A percentile compares a stretch with the other conserved stretches of the same genome.
Evolutionary conservation across 345 rosid species (phyloP).

Genomic region (Linum lewisii): DNA sequence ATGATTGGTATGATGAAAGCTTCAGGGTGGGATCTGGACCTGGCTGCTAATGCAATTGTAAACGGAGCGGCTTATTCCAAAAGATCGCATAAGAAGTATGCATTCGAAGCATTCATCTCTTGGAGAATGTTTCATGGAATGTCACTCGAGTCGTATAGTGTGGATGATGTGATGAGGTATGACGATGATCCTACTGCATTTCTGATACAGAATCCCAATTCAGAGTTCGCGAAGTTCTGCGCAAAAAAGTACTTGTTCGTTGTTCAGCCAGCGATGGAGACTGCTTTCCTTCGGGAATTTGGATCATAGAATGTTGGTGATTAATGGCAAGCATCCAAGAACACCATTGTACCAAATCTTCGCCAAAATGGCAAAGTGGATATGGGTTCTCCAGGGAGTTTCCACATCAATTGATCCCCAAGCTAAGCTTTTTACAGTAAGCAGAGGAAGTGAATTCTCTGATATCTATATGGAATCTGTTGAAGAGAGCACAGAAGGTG

Average conservation of each 20-base stretch:
- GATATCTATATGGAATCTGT: conserved; percentile 38
- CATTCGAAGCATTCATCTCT: conserved; percentile 53
- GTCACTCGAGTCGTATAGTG: conserved; percentile 23
- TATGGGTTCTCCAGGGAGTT: conserved; percentile 42
- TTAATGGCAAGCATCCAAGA: conserved; percentile 49
- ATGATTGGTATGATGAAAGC: conserved; percentile 58
- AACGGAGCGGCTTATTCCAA: conserved; percentile 31
- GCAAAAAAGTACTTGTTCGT: conserved; percentile 39
- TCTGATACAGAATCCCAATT: conserved; percentile 33
- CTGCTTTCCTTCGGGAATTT: conserved; percentile 53
- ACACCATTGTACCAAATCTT: conserved; percentile 48
- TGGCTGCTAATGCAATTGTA: conserved; percentile 38
- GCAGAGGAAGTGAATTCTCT: conserved; percentile 38
- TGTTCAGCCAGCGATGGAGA: conserved; percentile 53
- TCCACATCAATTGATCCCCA: conserved; percentile 39
- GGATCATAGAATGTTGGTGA: conserved; percentile 45
- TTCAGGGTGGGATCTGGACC: conserved; percentile 46
- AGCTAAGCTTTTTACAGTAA: conserved; percentile 37
- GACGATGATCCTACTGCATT: conserved; percentile 35
- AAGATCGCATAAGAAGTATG: conserved; percentile 49
- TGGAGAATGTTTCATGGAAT: conserved; percentile 45
- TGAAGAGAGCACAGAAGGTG: conserved; percentile 4
- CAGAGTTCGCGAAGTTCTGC: conserved; percentile 44
- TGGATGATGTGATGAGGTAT: conserved; percentile 30
- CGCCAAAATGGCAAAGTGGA: conserved; percentile 49